A percentile compares a stretch with the other conserved stretches of the same genome.
phyloP scores from a whole-genome alignment of 2,329 filamentous ascomycete species.

The Mycosphaerella arachidis region DNA sequence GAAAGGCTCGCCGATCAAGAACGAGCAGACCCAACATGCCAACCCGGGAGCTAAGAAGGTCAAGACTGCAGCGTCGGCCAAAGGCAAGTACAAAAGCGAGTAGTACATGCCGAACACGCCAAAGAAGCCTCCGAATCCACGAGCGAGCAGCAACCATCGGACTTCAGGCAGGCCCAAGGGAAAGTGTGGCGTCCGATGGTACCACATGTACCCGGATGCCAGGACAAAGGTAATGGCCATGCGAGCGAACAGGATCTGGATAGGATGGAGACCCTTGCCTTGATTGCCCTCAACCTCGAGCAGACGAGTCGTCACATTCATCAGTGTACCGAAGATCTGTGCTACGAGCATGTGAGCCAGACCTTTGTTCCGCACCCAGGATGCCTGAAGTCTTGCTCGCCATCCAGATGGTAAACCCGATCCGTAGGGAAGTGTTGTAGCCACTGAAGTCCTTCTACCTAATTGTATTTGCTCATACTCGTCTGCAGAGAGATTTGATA shows the following conservation, averaged over 20 bases:
- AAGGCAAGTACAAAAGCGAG: constrained; percentile 70
- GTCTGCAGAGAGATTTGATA: constrained; percentile 36
- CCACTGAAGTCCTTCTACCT: constrained; percentile 5
- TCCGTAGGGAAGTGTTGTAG: background rate
- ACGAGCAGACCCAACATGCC: constrained; percentile 73
- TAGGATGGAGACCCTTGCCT: constrained; percentile 69
- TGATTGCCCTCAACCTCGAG: constrained; percentile 65
- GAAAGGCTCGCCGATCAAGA: constrained; percentile 72
- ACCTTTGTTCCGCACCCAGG: constrained; percentile 66
- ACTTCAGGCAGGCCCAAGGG: constrained; percentile 66
- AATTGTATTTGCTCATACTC: constrained; percentile 30
- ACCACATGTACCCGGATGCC: constrained; percentile 66
- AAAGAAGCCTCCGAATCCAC: constrained; percentile 69
- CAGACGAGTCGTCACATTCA: constrained; percentile 77
- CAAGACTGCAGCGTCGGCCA: constrained; percentile 84
- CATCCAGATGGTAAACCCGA: constrained; percentile 9
- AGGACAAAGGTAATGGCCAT: constrained; percentile 69
- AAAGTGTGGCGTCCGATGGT: constrained; percentile 60
- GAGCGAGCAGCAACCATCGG: constrained; percentile 60
- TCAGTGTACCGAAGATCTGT: constrained; percentile 76
- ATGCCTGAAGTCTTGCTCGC: constrained; percentile 25
- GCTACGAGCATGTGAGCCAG: constrained; percentile 67
- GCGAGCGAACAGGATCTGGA: constrained; percentile 77
- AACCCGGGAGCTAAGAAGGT: constrained; percentile 80
- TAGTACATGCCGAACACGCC: constrained; percentile 75